Percentiles rank a stretch among this genome's conserved stretches.
These are phyloP conservation scores for Senecio squalidus DNA, from an alignment of 140 eudicot species.

Conservation along the genomic window DNA sequence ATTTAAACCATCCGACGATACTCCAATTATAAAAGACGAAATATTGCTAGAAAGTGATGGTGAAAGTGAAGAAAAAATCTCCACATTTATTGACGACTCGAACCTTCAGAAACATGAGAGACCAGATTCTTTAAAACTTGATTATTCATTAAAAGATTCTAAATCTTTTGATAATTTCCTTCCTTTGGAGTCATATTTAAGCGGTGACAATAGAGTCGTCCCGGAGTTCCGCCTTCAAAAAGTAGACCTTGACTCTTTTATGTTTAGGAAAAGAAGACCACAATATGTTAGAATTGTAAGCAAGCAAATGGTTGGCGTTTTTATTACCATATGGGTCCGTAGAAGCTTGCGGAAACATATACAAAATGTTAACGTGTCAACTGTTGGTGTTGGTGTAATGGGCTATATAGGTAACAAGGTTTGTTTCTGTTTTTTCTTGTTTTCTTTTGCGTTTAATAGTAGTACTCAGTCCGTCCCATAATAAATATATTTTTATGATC, in stretches of 20 bases:
- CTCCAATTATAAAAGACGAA: conserved; percentile 42
- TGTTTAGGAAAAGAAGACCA: conserved; percentile 30
- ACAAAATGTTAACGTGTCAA: conserved; percentile 47
- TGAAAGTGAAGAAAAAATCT: conserved; percentile 40
- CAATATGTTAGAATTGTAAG: conserved; percentile 48
- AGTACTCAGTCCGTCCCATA: no score
- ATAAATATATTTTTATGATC: no score
- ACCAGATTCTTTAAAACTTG: conserved; percentile 46
- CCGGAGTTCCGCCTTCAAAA: conserved; percentile 35
- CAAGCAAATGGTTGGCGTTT: conserved; percentile 65
- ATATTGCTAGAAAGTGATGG: conserved; percentile 39
- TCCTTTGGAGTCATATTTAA: conserved; percentile 44
- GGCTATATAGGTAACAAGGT: conserved; percentile 61
- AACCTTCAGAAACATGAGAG: no score
- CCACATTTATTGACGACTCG: conserved; percentile 39
- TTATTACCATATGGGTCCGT: conserved; percentile 52
- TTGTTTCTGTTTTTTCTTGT: neutral
- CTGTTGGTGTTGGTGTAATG: conserved; percentile 60
- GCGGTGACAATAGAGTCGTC: conserved; percentile 22
- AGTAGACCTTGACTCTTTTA: conserved; percentile 52
- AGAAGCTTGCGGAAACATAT: conserved; percentile 49
- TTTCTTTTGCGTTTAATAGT: no score
- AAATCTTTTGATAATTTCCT: conserved; percentile 36
- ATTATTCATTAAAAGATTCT: conserved; percentile 39
- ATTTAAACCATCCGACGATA: conserved; percentile 47